A percentile compares a stretch with the other conserved stretches of the same genome.
phyloP scores from a whole-genome alignment of 345 rosid species.

The Lepidium aucheri region DNA sequence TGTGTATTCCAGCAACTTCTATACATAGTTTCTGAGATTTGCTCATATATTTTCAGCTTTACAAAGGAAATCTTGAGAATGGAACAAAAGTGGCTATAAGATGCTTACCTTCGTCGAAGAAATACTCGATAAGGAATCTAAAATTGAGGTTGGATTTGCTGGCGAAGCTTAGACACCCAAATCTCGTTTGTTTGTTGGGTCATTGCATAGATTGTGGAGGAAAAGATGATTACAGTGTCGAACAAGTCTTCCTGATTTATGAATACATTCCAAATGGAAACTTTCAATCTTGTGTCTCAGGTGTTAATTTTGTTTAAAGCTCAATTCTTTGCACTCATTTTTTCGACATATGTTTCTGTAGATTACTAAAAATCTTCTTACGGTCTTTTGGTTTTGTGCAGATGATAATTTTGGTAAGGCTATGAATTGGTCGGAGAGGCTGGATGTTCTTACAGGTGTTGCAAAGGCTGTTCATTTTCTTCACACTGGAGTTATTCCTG shows the following conservation, averaged over 20 bases:
- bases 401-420: conserved; percentile 41
- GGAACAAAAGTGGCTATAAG: conserved; percentile 73
- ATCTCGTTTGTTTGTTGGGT: conserved; percentile 78
- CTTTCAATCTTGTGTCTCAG: conserved; percentile 46
- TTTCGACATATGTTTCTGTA: background rate
- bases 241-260: conserved; percentile 59
- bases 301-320: conserved; percentile 13
- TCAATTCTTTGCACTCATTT: background rate
- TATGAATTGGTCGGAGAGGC: conserved; percentile 65
- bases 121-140: conserved; percentile 64
- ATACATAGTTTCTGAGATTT: conserved; percentile 6
- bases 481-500: conserved; percentile 81
- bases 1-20: background rate
- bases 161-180: conserved; percentile 86
- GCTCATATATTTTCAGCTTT: conserved; percentile 42
- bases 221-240: conserved; percentile 46
- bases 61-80: conserved; percentile 72
- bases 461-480: conserved; percentile 74
- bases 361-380: background rate
- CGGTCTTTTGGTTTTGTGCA: conserved; percentile 26
- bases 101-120: conserved; percentile 53
- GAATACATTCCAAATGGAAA: conserved; percentile 65
- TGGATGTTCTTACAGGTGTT: conserved; percentile 43
- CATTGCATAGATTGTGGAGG: conserved; percentile 63
- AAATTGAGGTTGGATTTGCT: conserved; percentile 68